A percentile compares a stretch with the other conserved stretches of the same genome.
phyloP scores from a whole-genome alignment of 2,329 filamentous ascomycete genomes.

The Bretziella fagacearum region DNA sequence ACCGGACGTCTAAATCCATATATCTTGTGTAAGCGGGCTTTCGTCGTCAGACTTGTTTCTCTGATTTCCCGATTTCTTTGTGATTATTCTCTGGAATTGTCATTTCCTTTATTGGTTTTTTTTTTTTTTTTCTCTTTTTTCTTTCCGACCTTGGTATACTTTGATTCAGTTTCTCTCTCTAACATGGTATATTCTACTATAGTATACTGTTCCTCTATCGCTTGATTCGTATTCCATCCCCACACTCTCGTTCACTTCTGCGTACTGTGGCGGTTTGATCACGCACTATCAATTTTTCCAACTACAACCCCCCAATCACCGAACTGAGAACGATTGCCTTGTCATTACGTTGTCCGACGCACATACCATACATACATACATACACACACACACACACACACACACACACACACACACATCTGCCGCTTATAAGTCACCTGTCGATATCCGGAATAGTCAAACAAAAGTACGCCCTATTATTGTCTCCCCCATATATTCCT shows the following conservation, averaged over 20 bases:
- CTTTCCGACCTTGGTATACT: background rate
- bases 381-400: slow-evolving; percentile 4
- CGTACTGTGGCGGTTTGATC: background rate
- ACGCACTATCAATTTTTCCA: background rate
- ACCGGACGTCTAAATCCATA: background rate
- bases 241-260: background rate
- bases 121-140: background rate
- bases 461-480: background rate
- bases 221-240: background rate
- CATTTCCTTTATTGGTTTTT: background rate
- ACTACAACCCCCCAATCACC: background rate
- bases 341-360: background rate
- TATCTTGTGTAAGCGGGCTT: background rate
- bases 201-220: background rate
- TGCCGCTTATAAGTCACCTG: background rate
- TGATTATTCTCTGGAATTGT: background rate
- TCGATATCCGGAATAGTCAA: background rate
- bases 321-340: background rate
- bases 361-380: no score
- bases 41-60: background rate
- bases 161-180: background rate
- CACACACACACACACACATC: slow-evolving; percentile 1
- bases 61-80: background rate
- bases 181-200: background rate
- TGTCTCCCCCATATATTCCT: no score